phyloP scores from a whole-genome alignment of 352 stramenopile genomes.

The Pythium angustatum region DNA sequence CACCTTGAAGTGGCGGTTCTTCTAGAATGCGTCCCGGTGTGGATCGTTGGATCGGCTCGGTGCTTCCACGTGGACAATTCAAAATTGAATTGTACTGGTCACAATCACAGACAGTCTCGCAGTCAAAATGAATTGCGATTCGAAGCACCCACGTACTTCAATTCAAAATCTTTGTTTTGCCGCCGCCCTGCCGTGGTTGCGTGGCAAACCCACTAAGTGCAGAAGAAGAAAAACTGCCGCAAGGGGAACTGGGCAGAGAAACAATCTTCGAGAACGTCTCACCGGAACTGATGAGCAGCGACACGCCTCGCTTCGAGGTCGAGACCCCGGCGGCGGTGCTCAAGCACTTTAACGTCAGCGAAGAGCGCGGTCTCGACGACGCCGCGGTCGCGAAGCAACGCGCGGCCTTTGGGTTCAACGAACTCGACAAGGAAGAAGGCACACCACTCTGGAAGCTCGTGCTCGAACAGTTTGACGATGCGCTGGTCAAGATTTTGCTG shows the following conservation, averaged over 20 bases:
- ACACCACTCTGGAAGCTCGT: constrained; percentile 94
- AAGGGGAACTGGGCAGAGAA: constrained; percentile 4
- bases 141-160: constrained; percentile 16
- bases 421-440: constrained; percentile 88
- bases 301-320: constrained; percentile 49
- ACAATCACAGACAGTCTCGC: background rate
- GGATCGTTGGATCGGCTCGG: background rate
- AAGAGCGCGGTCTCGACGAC: constrained; percentile 53
- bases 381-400: constrained; percentile 60
- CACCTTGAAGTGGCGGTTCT: background rate
- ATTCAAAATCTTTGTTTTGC: constrained; percentile 39
- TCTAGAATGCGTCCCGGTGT: background rate
- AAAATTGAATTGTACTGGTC: constrained; percentile 18
- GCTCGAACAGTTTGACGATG: constrained; percentile 99
- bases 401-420: constrained; percentile 76
- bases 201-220: background rate
- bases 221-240: constrained; percentile 21
- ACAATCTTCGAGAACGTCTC: constrained; percentile 8
- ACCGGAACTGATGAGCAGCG: constrained; percentile 16
- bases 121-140: constrained; percentile 12
- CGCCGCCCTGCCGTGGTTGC: background rate
- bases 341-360: constrained; percentile 71
- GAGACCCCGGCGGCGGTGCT: constrained; percentile 78
- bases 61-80: constrained; percentile 4
- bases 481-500: constrained; percentile 98